Evolutionary conservation across 495 filamentous ascomycete genomes (phyloP), one percentile per base, ranked within the genome.

Genomic region (Extremus antarcticus): DNA sequence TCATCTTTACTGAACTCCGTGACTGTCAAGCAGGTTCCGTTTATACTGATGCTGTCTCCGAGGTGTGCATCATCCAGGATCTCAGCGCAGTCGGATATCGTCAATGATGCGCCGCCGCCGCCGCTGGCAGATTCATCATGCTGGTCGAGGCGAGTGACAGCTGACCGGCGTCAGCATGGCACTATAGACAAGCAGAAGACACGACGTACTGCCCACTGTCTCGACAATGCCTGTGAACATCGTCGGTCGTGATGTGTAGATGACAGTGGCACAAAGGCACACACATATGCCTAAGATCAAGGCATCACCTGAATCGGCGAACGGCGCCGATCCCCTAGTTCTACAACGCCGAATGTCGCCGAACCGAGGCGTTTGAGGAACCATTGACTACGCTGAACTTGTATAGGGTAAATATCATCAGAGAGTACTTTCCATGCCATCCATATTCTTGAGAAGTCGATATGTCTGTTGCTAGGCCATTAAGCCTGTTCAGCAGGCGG

Each of bases 171-270:
- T 70, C 61, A 72, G 69, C 62, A 47, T 53, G 56, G 56, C 62
- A 51, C 49, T 40, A 19, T 54, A 29, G 22, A 19, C 47, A 32
- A 59, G 49, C 23, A 43, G 41, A 52, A 17, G 51, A 32, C 15
- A 24, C n/a, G 19, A 71, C 79, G 71, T 72, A 94, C 94, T 88
- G 70, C 94, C 94, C 45, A 97, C 86, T 47, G 81, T 85, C 74
- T 99, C 94, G 40, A 99, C 88, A 56, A 99, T 86, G 57, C 92
- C 92, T 49, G 92, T 98, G 68, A 98, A 98, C 92, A 98, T 98
- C 45, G 49, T 79, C 66, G n/a, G n/a, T n/a, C n/a, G 13, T 13
- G 29, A 13, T 35, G 13, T 4, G 29, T 35, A 35, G 29, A 13
- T 22, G 20, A 8, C 43, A 45, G 29, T 7, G n/a, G n/a, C n/a